phyloP scores from a whole-genome alignment of 2,329 filamentous ascomycete species.

The Pestalotiopsis sp. region DNA sequence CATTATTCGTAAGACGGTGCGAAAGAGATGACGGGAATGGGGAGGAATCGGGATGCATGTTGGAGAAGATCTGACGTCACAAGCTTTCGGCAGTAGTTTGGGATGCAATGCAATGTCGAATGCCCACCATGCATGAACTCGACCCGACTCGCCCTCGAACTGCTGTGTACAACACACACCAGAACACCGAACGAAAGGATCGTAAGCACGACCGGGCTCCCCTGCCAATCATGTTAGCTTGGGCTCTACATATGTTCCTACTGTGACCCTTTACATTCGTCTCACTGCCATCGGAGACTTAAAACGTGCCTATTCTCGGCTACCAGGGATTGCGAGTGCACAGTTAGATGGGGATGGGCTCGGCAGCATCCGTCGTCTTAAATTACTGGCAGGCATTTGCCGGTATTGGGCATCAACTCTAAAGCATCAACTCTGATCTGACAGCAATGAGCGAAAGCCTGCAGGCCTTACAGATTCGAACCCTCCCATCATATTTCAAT shows the following conservation, averaged over 20 bases:
- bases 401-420: not conserved
- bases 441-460: too few relatives aligned
- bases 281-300: not conserved
- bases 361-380: not conserved
- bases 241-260: not conserved
- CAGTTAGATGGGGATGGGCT: not conserved
- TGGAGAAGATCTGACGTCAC: not conserved
- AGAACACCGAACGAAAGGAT: not conserved
- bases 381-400: not conserved
- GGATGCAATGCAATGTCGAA: not conserved
- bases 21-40: not conserved
- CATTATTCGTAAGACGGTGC: not conserved
- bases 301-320: not conserved
- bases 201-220: not conserved
- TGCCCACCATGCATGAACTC: not conserved
- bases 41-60: not conserved
- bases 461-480: too few relatives aligned
- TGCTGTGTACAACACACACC: not conserved
- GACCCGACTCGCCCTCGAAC: not conserved
- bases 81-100: not conserved
- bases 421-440: not conserved
- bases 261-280: not conserved
- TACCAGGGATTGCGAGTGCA: not conserved
- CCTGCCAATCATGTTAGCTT: not conserved
- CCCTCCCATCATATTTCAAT: too few relatives aligned